These are phyloP conservation scores for Dichotomopilus funicola DNA, from an alignment of 2,329 filamentous ascomycete species.

Conservation along the genomic window DNA sequence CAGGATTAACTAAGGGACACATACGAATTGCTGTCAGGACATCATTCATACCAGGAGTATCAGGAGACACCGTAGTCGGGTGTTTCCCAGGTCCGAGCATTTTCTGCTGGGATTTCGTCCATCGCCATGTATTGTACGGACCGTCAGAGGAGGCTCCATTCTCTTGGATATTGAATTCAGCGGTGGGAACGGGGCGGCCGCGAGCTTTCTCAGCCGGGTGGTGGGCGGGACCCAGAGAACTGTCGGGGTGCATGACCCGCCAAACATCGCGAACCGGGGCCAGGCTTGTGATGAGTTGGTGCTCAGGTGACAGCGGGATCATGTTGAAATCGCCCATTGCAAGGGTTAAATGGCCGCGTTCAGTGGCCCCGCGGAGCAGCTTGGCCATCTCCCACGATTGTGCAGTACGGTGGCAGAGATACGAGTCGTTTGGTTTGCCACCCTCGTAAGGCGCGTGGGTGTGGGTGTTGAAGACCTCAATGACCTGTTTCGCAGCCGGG, in stretches of 20 bases:
- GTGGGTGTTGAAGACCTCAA: conserved; percentile 92
- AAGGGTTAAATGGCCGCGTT: conserved; percentile 75
- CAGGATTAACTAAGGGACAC: background rate
- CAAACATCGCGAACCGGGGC: conserved; percentile 76
- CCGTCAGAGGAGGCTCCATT: conserved; percentile 88
- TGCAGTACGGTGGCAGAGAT: conserved; percentile 81
- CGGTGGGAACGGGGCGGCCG: conserved; percentile 62
- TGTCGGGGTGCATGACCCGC: conserved; percentile 76
- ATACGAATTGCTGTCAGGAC: background rate
- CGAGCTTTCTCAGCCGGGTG: conserved; percentile 62
- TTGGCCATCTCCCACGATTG: conserved; percentile 96
- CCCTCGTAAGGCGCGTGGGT: conserved; percentile 81
- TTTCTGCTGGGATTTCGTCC: conserved; percentile 66
- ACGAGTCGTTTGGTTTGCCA: conserved; percentile 67
- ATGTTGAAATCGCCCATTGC: conserved; percentile 95
- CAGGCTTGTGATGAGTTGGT: conserved; percentile 73
- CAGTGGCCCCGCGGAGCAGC: conserved; percentile 72
- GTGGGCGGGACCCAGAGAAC: conserved; percentile 67
- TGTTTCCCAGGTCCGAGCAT: conserved; percentile 58
- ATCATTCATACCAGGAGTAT: conserved; percentile 34
- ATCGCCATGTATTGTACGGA: conserved; percentile 87
- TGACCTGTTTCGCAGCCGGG: conserved; percentile 53
- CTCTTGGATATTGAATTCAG: conserved; percentile 66
- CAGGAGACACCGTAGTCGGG: conserved; percentile 53
- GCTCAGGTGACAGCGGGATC: conserved; percentile 77